phyloP scores from a whole-genome alignment of 2,329 filamentous ascomycete species.

The Ascochyta clinopodiicola region DNA sequence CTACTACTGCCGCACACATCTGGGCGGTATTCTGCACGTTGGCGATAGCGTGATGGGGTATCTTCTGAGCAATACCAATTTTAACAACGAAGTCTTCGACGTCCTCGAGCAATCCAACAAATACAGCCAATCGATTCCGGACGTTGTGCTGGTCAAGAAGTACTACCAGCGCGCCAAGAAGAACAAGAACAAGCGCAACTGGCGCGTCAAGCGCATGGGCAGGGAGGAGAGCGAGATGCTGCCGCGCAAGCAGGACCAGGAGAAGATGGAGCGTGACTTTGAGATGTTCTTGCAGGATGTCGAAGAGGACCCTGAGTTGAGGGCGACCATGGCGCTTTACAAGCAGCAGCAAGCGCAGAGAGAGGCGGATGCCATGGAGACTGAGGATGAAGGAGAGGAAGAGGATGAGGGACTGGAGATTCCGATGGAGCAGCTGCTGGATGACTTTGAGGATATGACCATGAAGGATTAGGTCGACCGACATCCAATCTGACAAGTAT shows the following conservation, averaged over 20 bases:
- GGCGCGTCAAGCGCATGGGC: conserved; percentile 93
- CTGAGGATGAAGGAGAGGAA: conserved; percentile 61
- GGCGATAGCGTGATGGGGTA: conserved; percentile 97
- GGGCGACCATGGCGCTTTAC: conserved; percentile 84
- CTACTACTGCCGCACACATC: conserved; percentile 89
- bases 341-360: conserved; percentile 68
- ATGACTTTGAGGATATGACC: conserved; percentile 90
- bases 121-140: conserved; percentile 81
- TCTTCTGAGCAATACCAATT: conserved; percentile 85
- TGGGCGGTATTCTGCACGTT: conserved; percentile 82
- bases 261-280: conserved; percentile 89
- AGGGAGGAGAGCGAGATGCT: conserved; percentile 87
- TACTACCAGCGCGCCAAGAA: conserved; percentile 87
- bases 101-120: conserved; percentile 77
- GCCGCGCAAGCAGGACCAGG: conserved; percentile 85
- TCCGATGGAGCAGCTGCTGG: conserved; percentile 69
- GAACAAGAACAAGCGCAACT: conserved; percentile 71
- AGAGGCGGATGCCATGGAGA: conserved; percentile 70
- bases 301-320: conserved; percentile 90
- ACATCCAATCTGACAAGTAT: neutral
- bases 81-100: conserved; percentile 87
- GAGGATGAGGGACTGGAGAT: conserved; percentile 63
- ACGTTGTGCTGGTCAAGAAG: conserved; percentile 97
- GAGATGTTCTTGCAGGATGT: conserved; percentile 97
- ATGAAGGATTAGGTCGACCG: conserved; percentile 59